Evolutionary conservation across 305 asterid species (phyloP).

Genomic region (Coffea humblotiana): DNA sequence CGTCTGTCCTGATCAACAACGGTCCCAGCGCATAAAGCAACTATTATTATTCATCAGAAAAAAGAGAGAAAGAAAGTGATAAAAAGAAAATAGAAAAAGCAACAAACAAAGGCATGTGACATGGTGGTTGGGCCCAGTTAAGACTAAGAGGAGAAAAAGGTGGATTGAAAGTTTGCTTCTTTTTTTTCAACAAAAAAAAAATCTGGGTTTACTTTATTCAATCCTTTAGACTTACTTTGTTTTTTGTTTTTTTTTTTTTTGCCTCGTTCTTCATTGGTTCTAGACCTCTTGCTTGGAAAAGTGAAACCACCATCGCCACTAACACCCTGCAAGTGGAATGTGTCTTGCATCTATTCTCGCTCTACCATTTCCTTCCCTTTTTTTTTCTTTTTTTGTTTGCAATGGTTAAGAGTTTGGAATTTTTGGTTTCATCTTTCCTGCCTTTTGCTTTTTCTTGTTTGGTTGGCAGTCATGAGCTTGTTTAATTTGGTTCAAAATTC

Average conservation of each 20-base stretch:
- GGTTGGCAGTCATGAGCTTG: neutral
- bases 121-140: neutral
- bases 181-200: slow-evolving; percentile 9
- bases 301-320: neutral
- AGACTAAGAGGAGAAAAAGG: slow-evolving; percentile 8
- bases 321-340: neutral
- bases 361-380: neutral
- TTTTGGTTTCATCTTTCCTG: neutral
- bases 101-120: slow-evolving; percentile 17
- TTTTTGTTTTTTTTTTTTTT: neutral
- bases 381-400: neutral
- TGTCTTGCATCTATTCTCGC: neutral
- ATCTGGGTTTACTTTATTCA: slow-evolving; percentile 3
- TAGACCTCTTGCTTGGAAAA: neutral
- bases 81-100: neutral
- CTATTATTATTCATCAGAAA: neutral
- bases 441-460: neutral
- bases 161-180: slow-evolving; percentile 23
- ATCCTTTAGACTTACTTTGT: neutral
- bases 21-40: neutral
- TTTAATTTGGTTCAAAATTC: neutral
- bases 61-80: neutral
- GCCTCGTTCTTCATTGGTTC: neutral
- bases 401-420: too few relatives aligned
- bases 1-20: neutral